Evolutionary conservation across 2,329 filamentous ascomycete genomes (phyloP).

Genomic region (Sporothrix protearum): DNA sequence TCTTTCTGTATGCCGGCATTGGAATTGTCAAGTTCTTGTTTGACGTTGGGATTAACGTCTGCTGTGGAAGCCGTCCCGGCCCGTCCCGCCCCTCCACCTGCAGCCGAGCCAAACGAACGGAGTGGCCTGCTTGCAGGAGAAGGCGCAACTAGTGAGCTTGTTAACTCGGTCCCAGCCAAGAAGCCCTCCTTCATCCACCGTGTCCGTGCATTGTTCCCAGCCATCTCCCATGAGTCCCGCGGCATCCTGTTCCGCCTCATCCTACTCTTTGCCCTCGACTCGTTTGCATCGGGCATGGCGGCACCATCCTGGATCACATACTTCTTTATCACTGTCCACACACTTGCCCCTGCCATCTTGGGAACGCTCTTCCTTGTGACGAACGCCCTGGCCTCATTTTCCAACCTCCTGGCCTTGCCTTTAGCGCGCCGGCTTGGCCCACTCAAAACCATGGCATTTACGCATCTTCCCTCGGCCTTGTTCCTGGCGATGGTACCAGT

Average conservation of each 20-base stretch:
- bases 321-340: constrained; percentile 51
- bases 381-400: constrained; percentile 49
- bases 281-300: constrained; percentile 44
- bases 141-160: background rate
- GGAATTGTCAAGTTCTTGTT: constrained; percentile 54
- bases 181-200: background rate
- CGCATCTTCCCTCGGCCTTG: constrained; percentile 65
- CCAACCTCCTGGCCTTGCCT: constrained; percentile 52
- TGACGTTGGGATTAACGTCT: constrained; percentile 48
- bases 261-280: constrained; percentile 44
- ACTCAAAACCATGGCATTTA: constrained; percentile 68
- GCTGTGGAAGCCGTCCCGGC: constrained; percentile 33
- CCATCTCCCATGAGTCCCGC: constrained; percentile 55
- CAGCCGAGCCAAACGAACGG: background rate
- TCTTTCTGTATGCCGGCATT: constrained; percentile 54
- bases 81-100: background rate
- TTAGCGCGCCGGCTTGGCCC: constrained; percentile 52
- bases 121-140: background rate
- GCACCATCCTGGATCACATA: constrained; percentile 56
- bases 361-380: constrained; percentile 55
- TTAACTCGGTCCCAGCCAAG: background rate
- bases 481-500: constrained; percentile 57
- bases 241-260: constrained; percentile 55
- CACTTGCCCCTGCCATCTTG: constrained; percentile 47
- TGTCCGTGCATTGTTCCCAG: constrained; percentile 44